A percentile compares a stretch with the other conserved stretches of the same genome.
These are phyloP conservation scores for Cladobotryum protrusum DNA, from an alignment of 2,329 filamentous ascomycete species.

Conservation along the genomic window DNA sequence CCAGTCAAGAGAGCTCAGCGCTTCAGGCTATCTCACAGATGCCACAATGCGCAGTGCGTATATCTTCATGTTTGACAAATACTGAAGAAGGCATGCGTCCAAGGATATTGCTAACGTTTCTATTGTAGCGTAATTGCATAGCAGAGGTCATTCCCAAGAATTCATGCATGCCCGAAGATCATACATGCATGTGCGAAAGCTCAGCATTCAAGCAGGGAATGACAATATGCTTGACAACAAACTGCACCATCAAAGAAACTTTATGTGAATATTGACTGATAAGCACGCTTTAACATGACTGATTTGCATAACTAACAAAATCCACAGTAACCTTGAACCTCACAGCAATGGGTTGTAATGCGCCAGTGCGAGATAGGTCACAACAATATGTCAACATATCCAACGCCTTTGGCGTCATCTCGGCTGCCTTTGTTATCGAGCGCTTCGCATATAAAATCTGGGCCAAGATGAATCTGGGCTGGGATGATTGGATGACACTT, in stretches of 20 bases:
- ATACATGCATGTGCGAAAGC: conserved; percentile 28
- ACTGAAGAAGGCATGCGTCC: background rate
- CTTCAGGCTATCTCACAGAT: conserved; percentile 14
- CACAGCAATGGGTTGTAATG: conserved; percentile 15
- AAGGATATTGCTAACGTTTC: background rate
- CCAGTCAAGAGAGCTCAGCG: background rate
- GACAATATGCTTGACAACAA: conserved; percentile 21
- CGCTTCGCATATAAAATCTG: conserved; percentile 33
- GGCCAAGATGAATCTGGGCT: conserved; percentile 27
- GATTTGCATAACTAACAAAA: background rate
- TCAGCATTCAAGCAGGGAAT: conserved; percentile 19
- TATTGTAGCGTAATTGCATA: conserved; percentile 22
- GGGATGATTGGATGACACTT: conserved; percentile 33
- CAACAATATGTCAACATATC: conserved; percentile 28
- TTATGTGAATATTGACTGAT: conserved; percentile 22
- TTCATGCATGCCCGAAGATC: conserved; percentile 21
- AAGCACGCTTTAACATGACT: background rate
- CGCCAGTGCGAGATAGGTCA: conserved; percentile 25
- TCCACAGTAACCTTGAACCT: conserved; percentile 21
- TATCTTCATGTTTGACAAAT: background rate
- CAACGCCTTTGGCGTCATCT: conserved; percentile 28
- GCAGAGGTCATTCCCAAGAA: conserved; percentile 18
- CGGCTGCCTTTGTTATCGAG: conserved; percentile 34
- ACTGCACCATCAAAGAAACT: conserved; percentile 26
- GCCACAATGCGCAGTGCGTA: conserved; percentile 28